Base-by-base conservation (phyloP, 495 filamentous ascomycete species). In the Chlorociboria aeruginascens region DNA sequence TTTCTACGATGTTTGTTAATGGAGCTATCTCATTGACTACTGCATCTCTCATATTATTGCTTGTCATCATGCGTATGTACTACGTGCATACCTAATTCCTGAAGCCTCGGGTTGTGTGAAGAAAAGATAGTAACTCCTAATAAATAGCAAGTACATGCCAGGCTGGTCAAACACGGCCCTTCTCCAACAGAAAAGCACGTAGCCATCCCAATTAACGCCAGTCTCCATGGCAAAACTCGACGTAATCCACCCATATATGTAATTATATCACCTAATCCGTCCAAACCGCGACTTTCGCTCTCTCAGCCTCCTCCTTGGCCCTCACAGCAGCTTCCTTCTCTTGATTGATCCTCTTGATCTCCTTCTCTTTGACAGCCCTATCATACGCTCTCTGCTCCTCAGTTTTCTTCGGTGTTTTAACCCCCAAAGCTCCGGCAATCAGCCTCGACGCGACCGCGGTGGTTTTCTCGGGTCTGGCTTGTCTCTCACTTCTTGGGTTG, bases 301-400 rank as follows among this genome's bases (percentile, higher is more conserved):
- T 74, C 64, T 88, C 83, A 38, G 71, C 74, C 62, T 86, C 83
- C 61, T 81, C 77, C 61, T 74, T 73, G 43, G 72, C 75, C 61
- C 69, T 72, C 52, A 68, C 75, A 61, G 73, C 71, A 52, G 69
- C 78, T 54, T 83, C 82, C 55, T 72, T 77, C 63, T 87, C 86
- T 51, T 71, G 71, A 57, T 94, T 85, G 49, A 81, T 66, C 56
- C 76, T 71, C 69, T 79, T 87, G 48, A 77, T 77, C 71, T 95
- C 89, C 68, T 87, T 86, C 66, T 93, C 86, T 61, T 82, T 82
- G 41, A 89, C 66, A 9, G 86, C 81, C 44, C 72, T 72, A 59
- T 98, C 92, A 62, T 95, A 98, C 52, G 84, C 83, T 49, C 72
- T 69, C 71, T 95, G 82, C 66, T 96, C 90, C 58, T 94, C 87